These are phyloP conservation scores for Exophiala oligosperma DNA, from an alignment of 2,329 filamentous ascomycete species.

Conservation along the genomic window DNA sequence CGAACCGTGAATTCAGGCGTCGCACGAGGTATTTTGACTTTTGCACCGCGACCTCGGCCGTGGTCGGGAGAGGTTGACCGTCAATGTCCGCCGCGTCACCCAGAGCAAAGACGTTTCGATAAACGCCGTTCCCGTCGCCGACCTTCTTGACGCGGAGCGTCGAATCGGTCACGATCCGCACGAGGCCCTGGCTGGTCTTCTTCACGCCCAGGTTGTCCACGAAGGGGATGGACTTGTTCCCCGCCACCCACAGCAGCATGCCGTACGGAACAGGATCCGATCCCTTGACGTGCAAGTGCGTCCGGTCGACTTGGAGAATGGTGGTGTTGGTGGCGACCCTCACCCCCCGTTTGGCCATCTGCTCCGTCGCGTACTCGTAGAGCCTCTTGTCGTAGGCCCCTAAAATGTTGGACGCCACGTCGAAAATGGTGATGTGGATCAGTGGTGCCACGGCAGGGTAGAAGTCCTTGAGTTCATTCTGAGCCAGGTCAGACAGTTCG, in stretches of 20 bases:
- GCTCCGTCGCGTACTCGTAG: slow-evolving; percentile 42
- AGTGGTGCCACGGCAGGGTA: slow-evolving; percentile 44
- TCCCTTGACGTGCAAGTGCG: slow-evolving; percentile 37
- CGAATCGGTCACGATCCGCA: slow-evolving; percentile 37
- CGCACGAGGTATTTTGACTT: slow-evolving; percentile 24
- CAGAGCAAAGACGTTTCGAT: slow-evolving; percentile 28
- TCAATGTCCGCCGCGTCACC: slow-evolving; percentile 32
- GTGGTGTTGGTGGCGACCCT: slow-evolving; percentile 40
- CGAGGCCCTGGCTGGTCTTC: slow-evolving; percentile 34
- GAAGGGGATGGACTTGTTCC: slow-evolving; percentile 35
- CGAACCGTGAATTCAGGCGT: slow-evolving; percentile 9
- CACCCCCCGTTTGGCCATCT: slow-evolving; percentile 37
- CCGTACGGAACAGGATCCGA: slow-evolving; percentile 36
- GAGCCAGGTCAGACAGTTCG: slow-evolving; percentile 44
- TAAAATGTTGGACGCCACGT: slow-evolving; percentile 43
- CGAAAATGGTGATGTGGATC: slow-evolving; percentile 44
- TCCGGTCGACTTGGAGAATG: slow-evolving; percentile 37
- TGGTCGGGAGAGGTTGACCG: slow-evolving; percentile 15
- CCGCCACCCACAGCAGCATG: slow-evolving; percentile 41
- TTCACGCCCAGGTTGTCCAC: slow-evolving; percentile 36
- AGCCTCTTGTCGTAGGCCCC: slow-evolving; percentile 42
- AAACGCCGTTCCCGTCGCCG: slow-evolving; percentile 23
- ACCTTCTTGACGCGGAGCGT: slow-evolving; percentile 27
- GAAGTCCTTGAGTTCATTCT: slow-evolving; percentile 38
- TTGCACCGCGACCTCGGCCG: slow-evolving; percentile 25